These are phyloP conservation scores for Candida xyloterini DNA, from an alignment of 805 yeast species.

Conservation along the genomic window DNA sequence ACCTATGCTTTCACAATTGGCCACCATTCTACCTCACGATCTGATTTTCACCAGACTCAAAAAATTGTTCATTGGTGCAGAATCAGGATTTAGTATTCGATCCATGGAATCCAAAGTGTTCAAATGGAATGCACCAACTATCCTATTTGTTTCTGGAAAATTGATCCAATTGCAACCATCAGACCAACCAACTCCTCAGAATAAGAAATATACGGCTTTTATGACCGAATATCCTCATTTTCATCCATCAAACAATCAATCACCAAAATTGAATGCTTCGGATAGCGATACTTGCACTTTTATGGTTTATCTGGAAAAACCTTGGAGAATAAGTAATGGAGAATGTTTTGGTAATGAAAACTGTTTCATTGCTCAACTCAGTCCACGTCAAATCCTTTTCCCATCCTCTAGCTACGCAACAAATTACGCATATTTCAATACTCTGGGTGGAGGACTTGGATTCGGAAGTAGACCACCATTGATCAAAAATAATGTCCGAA, in stretches of 20 bases:
- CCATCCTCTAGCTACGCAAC: conserved; percentile 22
- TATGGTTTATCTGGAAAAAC: conserved; percentile 63
- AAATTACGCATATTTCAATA: conserved; percentile 61
- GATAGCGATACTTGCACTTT: conserved; percentile 43
- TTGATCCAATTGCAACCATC: conserved; percentile 32
- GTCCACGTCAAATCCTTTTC: conserved; percentile 63
- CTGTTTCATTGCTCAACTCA: conserved; percentile 59
- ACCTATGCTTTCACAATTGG: conserved; percentile 36
- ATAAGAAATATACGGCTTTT: conserved; percentile 50
- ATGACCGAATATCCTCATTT: conserved; percentile 46
- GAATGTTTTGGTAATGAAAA: conserved; percentile 64
- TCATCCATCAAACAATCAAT: conserved; percentile 22
- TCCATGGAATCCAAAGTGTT: conserved; percentile 79
- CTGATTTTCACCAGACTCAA: conserved; percentile 47
- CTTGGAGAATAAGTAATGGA: conserved; percentile 77
- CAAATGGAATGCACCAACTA: conserved; percentile 88
- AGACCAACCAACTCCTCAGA: conserved; percentile 31
- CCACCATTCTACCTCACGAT: conserved; percentile 37
- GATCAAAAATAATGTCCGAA: conserved; percentile 41
- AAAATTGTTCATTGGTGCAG: conserved; percentile 68
- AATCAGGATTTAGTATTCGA: conserved; percentile 82
- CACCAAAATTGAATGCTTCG: conserved; percentile 14
- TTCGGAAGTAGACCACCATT: conserved; percentile 71
- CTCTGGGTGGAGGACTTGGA: conserved; percentile 77
- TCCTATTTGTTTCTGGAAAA: conserved; percentile 67